A percentile compares a stretch with the other conserved stretches of the same genome.
Conservation (phyloP, 352 stramenopile genomes). For the Phytophthora brassicae region DNA sequence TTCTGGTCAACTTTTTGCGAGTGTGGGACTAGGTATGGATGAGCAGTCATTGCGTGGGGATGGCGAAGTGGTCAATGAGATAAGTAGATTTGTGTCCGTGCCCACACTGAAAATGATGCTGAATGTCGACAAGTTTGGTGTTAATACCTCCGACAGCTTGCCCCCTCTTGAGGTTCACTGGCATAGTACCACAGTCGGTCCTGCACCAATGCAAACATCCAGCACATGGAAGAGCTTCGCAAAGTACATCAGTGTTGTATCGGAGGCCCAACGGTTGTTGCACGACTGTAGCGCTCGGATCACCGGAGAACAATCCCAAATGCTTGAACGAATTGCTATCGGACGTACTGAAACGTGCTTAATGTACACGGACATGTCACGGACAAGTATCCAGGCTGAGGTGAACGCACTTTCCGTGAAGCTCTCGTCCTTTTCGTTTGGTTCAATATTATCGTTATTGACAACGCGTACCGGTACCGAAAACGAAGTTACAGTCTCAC, state of each 20-base stretch:
- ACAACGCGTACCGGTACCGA: background rate
- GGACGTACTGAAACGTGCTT: slow-evolving; percentile 15
- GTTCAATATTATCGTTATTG: slow-evolving; percentile 34
- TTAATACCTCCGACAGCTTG: slow-evolving; percentile 48
- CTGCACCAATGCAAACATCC: slow-evolving; percentile 37
- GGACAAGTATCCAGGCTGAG: slow-evolving; percentile 42
- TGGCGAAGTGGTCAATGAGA: slow-evolving; percentile 33
- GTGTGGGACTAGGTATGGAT: slow-evolving; percentile 37
- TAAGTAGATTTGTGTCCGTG: slow-evolving; percentile 47
- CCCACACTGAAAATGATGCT: slow-evolving; percentile 50
- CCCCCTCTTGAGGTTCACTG: slow-evolving; percentile 46
- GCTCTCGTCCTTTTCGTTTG: slow-evolving; percentile 49
- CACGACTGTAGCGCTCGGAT: slow-evolving; percentile 57
- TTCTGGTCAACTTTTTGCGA: slow-evolving; percentile 68
- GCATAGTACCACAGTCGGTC: slow-evolving; percentile 35
- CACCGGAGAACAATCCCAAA: slow-evolving; percentile 43
- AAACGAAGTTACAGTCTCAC: background rate
- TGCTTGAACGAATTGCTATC: slow-evolving; percentile 36
- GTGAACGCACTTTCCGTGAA: slow-evolving; percentile 48
- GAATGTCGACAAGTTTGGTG: slow-evolving; percentile 59
- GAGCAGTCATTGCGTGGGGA: slow-evolving; percentile 28
- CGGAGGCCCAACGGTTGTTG: slow-evolving; percentile 51
- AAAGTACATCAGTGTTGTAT: slow-evolving; percentile 40
- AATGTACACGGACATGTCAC: slow-evolving; percentile 31
- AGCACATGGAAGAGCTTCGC: slow-evolving; percentile 59